Percentiles rank a stretch among this genome's conserved stretches.
phyloP scores from a whole-genome alignment of 31 red algal species.

The Bonnemaisonia californica region DNA sequence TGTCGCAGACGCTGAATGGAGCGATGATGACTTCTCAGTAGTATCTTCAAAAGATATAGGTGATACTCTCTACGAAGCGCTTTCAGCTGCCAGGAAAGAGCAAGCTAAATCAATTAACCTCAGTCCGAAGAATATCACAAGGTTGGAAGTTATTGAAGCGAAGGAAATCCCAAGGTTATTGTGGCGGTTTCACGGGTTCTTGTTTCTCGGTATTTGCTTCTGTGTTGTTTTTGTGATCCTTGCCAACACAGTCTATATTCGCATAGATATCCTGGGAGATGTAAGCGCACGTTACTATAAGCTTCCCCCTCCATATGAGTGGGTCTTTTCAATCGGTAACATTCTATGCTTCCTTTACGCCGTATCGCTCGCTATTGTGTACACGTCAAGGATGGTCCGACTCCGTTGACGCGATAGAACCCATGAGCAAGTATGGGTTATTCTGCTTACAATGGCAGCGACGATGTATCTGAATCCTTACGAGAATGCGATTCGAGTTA shows the following conservation, averaged over 20 bases:
- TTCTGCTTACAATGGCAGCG: constrained; percentile 59
- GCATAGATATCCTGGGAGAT: constrained; percentile 26
- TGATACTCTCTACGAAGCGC: not conserved
- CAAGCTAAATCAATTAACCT: constrained; percentile 61
- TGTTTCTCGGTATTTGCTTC: constrained; percentile 54
- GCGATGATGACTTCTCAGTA: constrained; percentile 43
- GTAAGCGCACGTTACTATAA: constrained; percentile 53
- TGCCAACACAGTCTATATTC: constrained; percentile 64
- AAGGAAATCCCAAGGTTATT: constrained; percentile 57
- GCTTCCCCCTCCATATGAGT: constrained; percentile 35
- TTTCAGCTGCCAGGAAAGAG: constrained; percentile 41
- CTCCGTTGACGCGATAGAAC: constrained; percentile 51
- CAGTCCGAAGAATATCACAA: constrained; percentile 46
- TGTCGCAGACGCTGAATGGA: not conserved
- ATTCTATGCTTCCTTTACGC: constrained; percentile 64
- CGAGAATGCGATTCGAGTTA: constrained; percentile 56
- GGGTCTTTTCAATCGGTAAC: constrained; percentile 50
- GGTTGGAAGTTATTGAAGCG: constrained; percentile 68
- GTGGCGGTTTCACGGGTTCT: constrained; percentile 58
- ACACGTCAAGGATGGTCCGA: constrained; percentile 61
- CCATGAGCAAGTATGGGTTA: constrained; percentile 76
- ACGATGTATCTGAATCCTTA: constrained; percentile 70
- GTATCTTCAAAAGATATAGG: constrained; percentile 22
- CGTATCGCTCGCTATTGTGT: constrained; percentile 38
- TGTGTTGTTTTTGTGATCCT: constrained; percentile 52